Evolutionary conservation across 2,329 filamentous ascomycete genomes (phyloP).

Genomic region (Trichoderma gracile): DNA sequence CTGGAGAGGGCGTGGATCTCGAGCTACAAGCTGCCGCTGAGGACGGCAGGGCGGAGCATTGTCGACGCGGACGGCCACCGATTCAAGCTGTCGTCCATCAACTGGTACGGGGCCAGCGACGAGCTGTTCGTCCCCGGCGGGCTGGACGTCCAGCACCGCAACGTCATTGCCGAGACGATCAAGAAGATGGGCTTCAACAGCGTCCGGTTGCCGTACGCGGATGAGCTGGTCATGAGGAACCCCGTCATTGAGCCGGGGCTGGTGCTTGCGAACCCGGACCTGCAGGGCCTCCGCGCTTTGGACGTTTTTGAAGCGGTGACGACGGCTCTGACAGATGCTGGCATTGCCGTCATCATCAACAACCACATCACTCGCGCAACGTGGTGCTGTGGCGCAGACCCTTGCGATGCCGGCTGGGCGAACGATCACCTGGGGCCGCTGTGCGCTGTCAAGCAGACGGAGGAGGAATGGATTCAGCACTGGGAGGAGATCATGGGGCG

Average conservation of each 20-base stretch:
- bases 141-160: constrained; percentile 63
- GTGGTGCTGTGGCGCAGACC: constrained; percentile 69
- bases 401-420: constrained; percentile 66
- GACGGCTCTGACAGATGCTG: constrained; percentile 59
- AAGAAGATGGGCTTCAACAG: constrained; percentile 67
- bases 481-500: constrained; percentile 66
- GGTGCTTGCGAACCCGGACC: constrained; percentile 60
- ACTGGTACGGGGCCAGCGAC: constrained; percentile 72
- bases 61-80: constrained; percentile 58
- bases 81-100: constrained; percentile 64
- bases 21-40: constrained; percentile 58
- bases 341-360: constrained; percentile 66
- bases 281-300: constrained; percentile 57
- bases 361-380: constrained; percentile 69
- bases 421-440: constrained; percentile 63
- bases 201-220: constrained; percentile 67
- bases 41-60: constrained; percentile 60
- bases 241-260: constrained; percentile 52
- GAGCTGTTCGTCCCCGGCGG: constrained; percentile 65
- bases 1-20: constrained; percentile 45
- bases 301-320: constrained; percentile 63
- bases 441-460: constrained; percentile 63
- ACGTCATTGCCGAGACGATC: constrained; percentile 61
- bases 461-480: constrained; percentile 65
- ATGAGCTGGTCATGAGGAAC: constrained; percentile 65